Base-by-base conservation (phyloP, 176 grass and related monocot genomes). In the Eragrostis nindensis region DNA sequence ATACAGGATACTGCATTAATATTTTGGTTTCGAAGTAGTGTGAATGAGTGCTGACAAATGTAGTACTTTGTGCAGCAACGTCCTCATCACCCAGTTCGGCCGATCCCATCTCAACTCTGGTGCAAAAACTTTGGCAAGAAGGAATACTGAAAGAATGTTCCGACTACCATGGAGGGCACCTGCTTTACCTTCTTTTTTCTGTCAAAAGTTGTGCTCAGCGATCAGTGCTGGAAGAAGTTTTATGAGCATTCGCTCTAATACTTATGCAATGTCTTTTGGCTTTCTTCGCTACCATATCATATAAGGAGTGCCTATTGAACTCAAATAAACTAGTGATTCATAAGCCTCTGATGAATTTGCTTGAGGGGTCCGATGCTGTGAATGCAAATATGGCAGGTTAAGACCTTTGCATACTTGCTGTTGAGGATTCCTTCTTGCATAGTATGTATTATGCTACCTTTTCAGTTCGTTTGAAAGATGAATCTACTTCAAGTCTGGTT, bases 71-170 rank as follows among this genome's bases (percentile, higher is more conserved):
- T 90, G 68, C 95, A 98, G 95, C 92, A 98, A 98, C 88, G 95
- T 60, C 95, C 95, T 0, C 95, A 98, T 76, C 81, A 98, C 30
- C 95, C 95, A 12, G 92, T 98, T 17, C 92, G 95, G 25, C 95
- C 92, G 12, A 94, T 98, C 70, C 95, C 95, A 25, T 98, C 95
- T 13, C 95, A 98, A 80, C 88, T 98, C 15, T 98, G 95, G 95
- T 98, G 95, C 92, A 95, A 98, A 77, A 98, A 98, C 86, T 98
- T 98, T 68, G 95, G 95, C 62, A 94, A 94, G 21, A 92, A 97
- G 19, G 92, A 98, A 27, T 95, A 94, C 63, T 94, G 85, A 90
- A 78, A 57, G 24, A 16, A 82, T 32, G 36, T 24, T 41, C 13
- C 11, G 19, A 26, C 57, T 71, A 66, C n/a, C 72, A 66, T 14